Base-by-base conservation (phyloP, 495 filamentous ascomycete species). In the Bacidia gigantensis region DNA sequence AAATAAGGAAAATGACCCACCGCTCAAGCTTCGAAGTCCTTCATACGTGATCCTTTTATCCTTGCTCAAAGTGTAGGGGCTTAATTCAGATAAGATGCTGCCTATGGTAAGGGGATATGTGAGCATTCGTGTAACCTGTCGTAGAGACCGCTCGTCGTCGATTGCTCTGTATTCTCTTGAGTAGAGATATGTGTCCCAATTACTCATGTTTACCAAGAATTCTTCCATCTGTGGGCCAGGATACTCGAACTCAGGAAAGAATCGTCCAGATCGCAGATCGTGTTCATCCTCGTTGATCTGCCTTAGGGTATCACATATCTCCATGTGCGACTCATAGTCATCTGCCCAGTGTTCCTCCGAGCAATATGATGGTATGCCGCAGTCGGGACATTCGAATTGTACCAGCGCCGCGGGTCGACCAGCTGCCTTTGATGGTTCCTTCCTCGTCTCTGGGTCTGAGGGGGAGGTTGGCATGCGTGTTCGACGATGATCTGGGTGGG, bases 251-350 rank as follows among this genome's bases (percentile, higher is more conserved):
- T 99, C 93, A 23, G 84, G 84, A 67, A 97, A 97, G 67, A 85
- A 84, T 11, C 92, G 79, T 17, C 90, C 90, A 25, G 84, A 89
- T 21, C 83, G 78, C 52, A 99, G 69, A 63, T 99, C 92, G 64
- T 99, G 92, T 62, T 97, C 93, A 61, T 99, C 92, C 69, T 99
- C 92, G 60, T 99, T 99, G 65, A 90, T 87, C 68, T 97, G 79
- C 46, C 82, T 73, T 21, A 99, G 70, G 0, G 81, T 84, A 60
- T 99, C 93, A 65, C 92, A 99, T 26, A 97, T 82, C 63, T 94
- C 77, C 18, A 97, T 66, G 63, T 99, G 92, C 1, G 79, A 72
- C 65, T 94, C 90, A 60, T 92, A 99, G 64, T 97, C 89, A 53
- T 90, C 87, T 52, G 82, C 85, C 84, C 87, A 97, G 64, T 99